Base-by-base conservation (phyloP, 208 protist species). In the Trypanosomatidae sp. region DNA sequence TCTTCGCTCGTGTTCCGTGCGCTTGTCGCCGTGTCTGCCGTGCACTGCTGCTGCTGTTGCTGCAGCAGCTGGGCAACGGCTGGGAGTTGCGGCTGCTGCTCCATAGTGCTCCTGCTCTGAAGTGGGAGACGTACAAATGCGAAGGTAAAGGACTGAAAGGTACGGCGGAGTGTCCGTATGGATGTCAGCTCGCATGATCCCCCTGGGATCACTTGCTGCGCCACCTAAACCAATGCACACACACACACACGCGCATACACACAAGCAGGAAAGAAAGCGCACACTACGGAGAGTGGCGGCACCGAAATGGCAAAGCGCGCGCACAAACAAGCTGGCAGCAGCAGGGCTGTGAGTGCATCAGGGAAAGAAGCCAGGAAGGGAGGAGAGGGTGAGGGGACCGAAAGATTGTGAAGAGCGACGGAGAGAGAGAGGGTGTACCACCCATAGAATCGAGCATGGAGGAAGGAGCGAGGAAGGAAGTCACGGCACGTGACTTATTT, bases 1-100 rank as follows among this genome's bases (percentile, higher is more conserved):
- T 91, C 85, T 13, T 85, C 87, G 53, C 59, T 49, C 9, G 47
- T 62, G 22, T 39, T 33, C 22, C 56, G 49, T 3, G 30, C 10
- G 12, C 47, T 44, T 25, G 69, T 52, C 2, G 62, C 33, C 3
- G 30, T 41, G 19, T 66, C 50, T 47, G 69, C 33, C 19, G 62
- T 19, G 56, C 41, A 17, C 33, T 64, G 55, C 19, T 64, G 22
- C 7, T 66, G 49, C 49, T 55, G 47, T 33, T 65, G 74, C 25
- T 76, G 50, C 36, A 39, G 36, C 36, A 39, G 36, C 64, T 60
- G 47, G 4, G 47, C 52, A 47, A 9, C 67, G 22, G 36, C 39
- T 22, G 50, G 28, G 33, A 62, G 67, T 17, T 44, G 46, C 36
- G 28, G 28, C 17, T 82, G 60, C 43, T 70, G 56, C 59, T 65